A percentile compares a stretch with the other conserved stretches of the same genome.
These are phyloP conservation scores for Rhodotorula taiwanensis DNA, from an alignment of 768 basidiomycete genomes.

Conservation along the genomic window DNA sequence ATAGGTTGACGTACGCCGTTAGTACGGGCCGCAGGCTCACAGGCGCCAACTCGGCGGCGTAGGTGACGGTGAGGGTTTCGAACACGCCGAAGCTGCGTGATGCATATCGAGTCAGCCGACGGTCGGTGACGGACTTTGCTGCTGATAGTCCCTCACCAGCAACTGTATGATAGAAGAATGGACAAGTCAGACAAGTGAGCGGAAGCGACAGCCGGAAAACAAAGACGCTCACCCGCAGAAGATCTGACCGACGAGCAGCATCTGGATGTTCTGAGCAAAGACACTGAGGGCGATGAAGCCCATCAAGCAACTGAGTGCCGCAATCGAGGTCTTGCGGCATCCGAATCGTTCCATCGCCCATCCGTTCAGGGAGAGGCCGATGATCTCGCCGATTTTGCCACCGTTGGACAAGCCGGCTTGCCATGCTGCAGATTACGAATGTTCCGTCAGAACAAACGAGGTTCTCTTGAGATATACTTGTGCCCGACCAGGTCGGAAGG, in stretches of 20 bases:
- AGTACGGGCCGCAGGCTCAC: constrained; percentile 33
- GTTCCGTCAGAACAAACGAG: no score
- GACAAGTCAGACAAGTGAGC: no score
- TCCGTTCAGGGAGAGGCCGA: constrained; percentile 45
- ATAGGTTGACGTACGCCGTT: constrained; percentile 45
- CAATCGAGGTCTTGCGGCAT: constrained; percentile 43
- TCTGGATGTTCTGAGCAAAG: constrained; percentile 37
- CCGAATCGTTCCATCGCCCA: constrained; percentile 44
- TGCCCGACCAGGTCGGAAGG: no score
- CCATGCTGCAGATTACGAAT: no score
- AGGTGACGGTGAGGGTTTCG: constrained; percentile 43
- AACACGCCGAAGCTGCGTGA: constrained; percentile 24
- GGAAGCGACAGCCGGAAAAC: no score
- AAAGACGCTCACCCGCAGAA: constrained; percentile 13
- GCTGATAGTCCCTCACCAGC: no score
- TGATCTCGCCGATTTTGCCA: constrained; percentile 43
- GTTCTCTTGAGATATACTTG: no score
- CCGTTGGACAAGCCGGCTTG: background rate
- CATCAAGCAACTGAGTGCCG: constrained; percentile 13
- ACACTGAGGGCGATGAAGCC: constrained; percentile 40
- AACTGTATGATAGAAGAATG: background rate
- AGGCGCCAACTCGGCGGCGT: constrained; percentile 39
- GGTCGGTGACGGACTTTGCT: no score
- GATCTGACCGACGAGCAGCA: constrained; percentile 26
- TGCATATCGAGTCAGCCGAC: background rate